Percentiles rank a stretch among this genome's conserved stretches.
These are phyloP conservation scores for Rhamnella rubrinervis DNA, from an alignment of 331 rosid genomes.

Conservation along the genomic window DNA sequence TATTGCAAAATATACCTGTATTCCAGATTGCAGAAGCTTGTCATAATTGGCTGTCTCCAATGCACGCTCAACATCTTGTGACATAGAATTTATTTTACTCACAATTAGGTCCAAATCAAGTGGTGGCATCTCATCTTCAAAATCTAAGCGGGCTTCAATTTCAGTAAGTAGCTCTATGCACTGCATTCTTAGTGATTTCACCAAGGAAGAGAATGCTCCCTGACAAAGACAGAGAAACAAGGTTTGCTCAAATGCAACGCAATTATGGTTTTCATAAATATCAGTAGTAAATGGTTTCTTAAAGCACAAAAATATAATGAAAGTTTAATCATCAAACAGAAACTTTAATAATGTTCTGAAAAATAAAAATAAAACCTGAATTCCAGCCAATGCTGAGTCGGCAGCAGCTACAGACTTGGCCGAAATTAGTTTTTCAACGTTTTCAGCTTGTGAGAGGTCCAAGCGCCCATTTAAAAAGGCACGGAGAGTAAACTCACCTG, in stretches of 20 bases:
- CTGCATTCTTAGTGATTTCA: slow-evolving; percentile 59
- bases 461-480: slow-evolving; percentile 96
- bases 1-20: slow-evolving; percentile 54
- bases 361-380: slow-evolving; percentile 57
- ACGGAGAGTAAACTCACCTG: slow-evolving; percentile 95
- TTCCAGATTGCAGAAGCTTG: slow-evolving; percentile 94
- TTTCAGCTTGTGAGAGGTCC: slow-evolving; percentile 93
- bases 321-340: not conserved
- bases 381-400: slow-evolving; percentile 84
- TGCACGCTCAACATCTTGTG: slow-evolving; percentile 74
- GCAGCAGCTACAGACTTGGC: slow-evolving; percentile 89
- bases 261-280: not conserved
- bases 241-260: not conserved
- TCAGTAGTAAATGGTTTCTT: not conserved
- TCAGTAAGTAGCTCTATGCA: slow-evolving; percentile 92
- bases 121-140: slow-evolving; percentile 95
- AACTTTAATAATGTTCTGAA: not conserved
- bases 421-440: slow-evolving; percentile 58
- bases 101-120: slow-evolving; percentile 55
- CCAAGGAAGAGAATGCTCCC: slow-evolving; percentile 94
- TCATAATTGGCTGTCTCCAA: slow-evolving; percentile 89
- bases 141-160: slow-evolving; percentile 95
- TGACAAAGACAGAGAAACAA: slow-evolving; percentile 28
- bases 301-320: slow-evolving; percentile 2
- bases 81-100: slow-evolving; percentile 60